phyloP scores from a whole-genome alignment of 2,329 filamentous ascomycete species.

The Pseudogymnoascus sp. region DNA sequence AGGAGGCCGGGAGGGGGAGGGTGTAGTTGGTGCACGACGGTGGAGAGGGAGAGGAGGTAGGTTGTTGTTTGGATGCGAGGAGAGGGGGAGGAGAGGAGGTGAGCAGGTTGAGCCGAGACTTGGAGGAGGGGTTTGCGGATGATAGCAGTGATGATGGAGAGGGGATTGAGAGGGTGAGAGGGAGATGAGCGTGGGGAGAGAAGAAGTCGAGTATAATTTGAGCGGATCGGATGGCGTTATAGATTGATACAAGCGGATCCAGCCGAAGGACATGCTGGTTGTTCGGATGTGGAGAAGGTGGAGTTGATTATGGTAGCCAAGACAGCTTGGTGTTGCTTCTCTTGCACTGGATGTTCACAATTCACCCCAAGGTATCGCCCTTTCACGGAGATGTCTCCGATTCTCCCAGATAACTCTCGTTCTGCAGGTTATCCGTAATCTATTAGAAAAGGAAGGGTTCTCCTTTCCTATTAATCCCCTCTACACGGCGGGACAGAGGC shows the following conservation, averaged over 20 bases:
- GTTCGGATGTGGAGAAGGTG: neutral
- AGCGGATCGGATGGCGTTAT: neutral
- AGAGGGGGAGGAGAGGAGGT: slow-evolving; percentile 37
- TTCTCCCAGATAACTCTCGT: neutral
- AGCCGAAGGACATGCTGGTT: neutral
- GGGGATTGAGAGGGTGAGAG: neutral
- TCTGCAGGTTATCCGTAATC: neutral
- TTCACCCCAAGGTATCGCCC: neutral
- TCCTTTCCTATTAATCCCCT: neutral
- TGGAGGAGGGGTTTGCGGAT: slow-evolving; percentile 58
- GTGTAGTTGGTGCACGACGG: neutral
- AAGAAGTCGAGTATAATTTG: neutral
- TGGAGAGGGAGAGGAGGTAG: slow-evolving; percentile 8
- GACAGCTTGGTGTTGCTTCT: neutral
- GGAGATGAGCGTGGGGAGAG: neutral
- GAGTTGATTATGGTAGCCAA: neutral
- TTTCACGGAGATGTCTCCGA: neutral
- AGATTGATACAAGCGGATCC: neutral
- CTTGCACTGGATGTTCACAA: neutral
- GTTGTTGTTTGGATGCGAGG: neutral
- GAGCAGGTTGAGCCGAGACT: slow-evolving; percentile 55
- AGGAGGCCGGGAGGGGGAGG: neutral
- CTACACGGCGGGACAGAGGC: neutral
- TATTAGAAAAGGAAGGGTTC: too few species aligned
- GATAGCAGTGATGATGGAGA: slow-evolving; percentile 54